These are phyloP conservation scores for Clitoria ternatea DNA, from an alignment of 306 rosid species.

Conservation along the genomic window DNA sequence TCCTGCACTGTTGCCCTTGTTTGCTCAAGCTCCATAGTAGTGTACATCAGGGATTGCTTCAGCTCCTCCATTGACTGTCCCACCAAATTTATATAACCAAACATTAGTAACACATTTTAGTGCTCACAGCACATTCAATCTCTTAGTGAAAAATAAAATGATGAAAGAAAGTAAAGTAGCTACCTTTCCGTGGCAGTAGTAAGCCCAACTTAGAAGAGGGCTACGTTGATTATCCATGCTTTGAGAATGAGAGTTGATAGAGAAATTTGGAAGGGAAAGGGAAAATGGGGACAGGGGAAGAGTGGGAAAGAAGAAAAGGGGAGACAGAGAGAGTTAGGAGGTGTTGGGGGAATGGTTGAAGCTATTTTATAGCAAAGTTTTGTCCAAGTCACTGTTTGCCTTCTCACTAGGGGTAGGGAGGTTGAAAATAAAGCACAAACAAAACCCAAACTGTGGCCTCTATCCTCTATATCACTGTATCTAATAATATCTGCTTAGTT, in stretches of 20 bases:
- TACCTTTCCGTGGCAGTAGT: slow-evolving; percentile 80
- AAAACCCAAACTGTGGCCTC: slow-evolving; percentile 29
- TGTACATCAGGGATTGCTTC: slow-evolving; percentile 54
- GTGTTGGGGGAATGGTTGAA: slow-evolving; percentile 31
- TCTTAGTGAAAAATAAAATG: neutral
- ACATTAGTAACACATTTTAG: too few relatives aligned
- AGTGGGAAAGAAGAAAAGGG: neutral
- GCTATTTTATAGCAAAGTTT: slow-evolving; percentile 40
- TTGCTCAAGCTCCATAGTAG: slow-evolving; percentile 82
- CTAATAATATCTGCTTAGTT: too few relatives aligned
- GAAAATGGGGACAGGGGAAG: neutral
- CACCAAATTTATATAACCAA: neutral
- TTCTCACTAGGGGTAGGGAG: slow-evolving; percentile 36
- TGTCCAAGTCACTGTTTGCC: slow-evolving; percentile 37
- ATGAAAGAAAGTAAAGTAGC: neutral
- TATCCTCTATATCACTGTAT: neutral
- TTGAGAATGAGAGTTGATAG: neutral
- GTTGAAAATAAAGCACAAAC: slow-evolving; percentile 19
- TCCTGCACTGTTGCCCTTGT: slow-evolving; percentile 66
- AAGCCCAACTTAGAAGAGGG: slow-evolving; percentile 59
- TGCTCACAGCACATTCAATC: neutral
- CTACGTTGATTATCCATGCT: slow-evolving; percentile 72
- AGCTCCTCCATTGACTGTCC: slow-evolving; percentile 77
- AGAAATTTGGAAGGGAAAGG: neutral
- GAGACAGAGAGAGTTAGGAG: slow-evolving; percentile 17